Conservation (phyloP, 1,284 basidiomycete species). For the Ganoderma meredithae region DNA sequence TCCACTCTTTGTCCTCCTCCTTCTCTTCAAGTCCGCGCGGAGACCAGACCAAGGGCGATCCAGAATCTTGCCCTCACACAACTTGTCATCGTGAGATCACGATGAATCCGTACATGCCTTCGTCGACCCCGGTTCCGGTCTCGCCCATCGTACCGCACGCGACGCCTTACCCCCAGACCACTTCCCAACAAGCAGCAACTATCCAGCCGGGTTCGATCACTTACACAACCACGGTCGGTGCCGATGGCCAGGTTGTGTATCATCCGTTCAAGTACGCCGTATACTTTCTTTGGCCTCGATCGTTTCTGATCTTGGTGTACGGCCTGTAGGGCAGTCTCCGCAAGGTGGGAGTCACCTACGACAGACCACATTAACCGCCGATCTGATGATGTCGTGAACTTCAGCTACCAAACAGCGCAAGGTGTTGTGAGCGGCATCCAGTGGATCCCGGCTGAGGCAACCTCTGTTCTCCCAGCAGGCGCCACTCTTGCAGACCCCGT, state of each 20-base stretch:
- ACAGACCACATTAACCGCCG: neutral
- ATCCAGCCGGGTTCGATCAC: slow-evolving; percentile 68
- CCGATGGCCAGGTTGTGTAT: slow-evolving; percentile 68
- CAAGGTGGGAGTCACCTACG: slow-evolving; percentile 54
- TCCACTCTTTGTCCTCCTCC: slow-evolving; percentile 13
- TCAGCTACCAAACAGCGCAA: slow-evolving; percentile 72
- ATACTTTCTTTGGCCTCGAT: slow-evolving; percentile 13
- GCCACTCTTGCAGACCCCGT: slow-evolving; percentile 67
- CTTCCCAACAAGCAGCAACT: slow-evolving; percentile 36
- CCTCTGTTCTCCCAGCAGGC: slow-evolving; percentile 61
- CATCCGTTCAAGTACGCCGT: slow-evolving; percentile 72
- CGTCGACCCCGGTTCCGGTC: slow-evolving; percentile 28
- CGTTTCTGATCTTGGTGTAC: slow-evolving; percentile 23
- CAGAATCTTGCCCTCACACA: slow-evolving; percentile 6
- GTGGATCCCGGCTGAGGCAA: slow-evolving; percentile 77
- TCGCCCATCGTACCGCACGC: slow-evolving; percentile 35
- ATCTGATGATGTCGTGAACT: slow-evolving; percentile 5
- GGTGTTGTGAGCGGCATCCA: slow-evolving; percentile 76
- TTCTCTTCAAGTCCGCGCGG: slow-evolving; percentile 1
- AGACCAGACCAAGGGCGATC: neutral
- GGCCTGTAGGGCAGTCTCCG: slow-evolving; percentile 63
- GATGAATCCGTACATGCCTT: slow-evolving; percentile 32
- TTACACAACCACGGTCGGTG: slow-evolving; percentile 66
- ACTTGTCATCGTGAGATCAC: slow-evolving; percentile 13
- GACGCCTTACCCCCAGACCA: slow-evolving; percentile 28